These are phyloP conservation scores for Gossypium gossypioides DNA, from an alignment of 441 rosid genomes.

Conservation along the genomic window DNA sequence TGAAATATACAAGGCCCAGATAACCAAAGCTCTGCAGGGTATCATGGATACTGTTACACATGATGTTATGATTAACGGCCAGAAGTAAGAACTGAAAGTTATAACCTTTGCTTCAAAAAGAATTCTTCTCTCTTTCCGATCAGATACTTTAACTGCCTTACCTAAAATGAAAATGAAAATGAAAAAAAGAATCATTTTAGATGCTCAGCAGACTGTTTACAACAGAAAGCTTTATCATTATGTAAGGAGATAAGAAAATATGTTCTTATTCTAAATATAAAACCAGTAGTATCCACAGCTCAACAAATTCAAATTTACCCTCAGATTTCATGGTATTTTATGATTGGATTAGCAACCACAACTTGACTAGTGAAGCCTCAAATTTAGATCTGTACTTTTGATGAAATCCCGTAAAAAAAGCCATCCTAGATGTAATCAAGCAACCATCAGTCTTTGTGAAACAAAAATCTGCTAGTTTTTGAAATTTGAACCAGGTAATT, in stretches of 20 bases:
- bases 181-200: neutral
- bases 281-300: neutral
- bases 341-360: neutral
- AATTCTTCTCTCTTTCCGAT: neutral
- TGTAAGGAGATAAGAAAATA: neutral
- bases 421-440: neutral
- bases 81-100: constrained; percentile 50
- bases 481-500: neutral
- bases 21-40: constrained; percentile 81
- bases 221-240: neutral
- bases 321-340: neutral
- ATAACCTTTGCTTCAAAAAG: neutral
- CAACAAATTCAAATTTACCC: neutral
- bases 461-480: constrained; percentile 9
- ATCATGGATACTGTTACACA: constrained; percentile 72
- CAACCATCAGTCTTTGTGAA: neutral
- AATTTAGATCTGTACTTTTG: constrained; percentile 6
- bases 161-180: neutral
- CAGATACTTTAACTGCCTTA: neutral
- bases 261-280: neutral
- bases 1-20: constrained; percentile 52
- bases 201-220: neutral
- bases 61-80: constrained; percentile 69
- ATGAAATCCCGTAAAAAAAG: neutral
- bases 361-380: constrained; percentile 1